These are phyloP conservation scores for Cystobasidium onofrii DNA, from an alignment of 768 basidiomycete species.

Conservation along the genomic window DNA sequence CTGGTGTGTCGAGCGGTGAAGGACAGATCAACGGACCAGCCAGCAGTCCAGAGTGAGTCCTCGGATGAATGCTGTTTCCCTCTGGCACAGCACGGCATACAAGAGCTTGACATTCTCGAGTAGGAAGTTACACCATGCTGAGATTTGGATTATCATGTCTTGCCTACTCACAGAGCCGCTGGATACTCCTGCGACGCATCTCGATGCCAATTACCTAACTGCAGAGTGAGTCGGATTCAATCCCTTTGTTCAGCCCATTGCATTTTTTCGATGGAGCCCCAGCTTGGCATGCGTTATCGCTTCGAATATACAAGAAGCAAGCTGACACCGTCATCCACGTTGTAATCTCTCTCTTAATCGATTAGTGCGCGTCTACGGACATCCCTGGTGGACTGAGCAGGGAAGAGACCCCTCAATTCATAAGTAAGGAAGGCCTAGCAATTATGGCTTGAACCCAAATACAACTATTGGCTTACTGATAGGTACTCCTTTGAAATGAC, in stretches of 20 bases:
- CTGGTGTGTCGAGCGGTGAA: conserved; percentile 26
- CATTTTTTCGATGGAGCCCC: no score
- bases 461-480: no score
- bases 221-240: conserved; percentile 45
- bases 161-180: conserved; percentile 51
- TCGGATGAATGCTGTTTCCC: not conserved
- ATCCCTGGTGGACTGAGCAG: conserved; percentile 64
- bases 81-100: not conserved
- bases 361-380: conserved; percentile 59
- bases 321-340: not conserved
- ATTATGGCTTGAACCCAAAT: no score
- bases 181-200: conserved; percentile 64
- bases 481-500: conserved; percentile 3
- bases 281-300: no score
- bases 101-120: not conserved
- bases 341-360: not conserved
- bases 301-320: no score
- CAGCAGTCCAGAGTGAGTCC: conserved; percentile 10
- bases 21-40: conserved; percentile 8
- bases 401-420: conserved; percentile 48
- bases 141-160: not conserved
- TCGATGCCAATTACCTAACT: conserved; percentile 61
- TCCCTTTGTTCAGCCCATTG: no score
- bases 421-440: conserved; percentile 32
- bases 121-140: not conserved